phyloP scores from a whole-genome alignment of 2,329 filamentous ascomycete species.

The Cercospora nicotianae region DNA sequence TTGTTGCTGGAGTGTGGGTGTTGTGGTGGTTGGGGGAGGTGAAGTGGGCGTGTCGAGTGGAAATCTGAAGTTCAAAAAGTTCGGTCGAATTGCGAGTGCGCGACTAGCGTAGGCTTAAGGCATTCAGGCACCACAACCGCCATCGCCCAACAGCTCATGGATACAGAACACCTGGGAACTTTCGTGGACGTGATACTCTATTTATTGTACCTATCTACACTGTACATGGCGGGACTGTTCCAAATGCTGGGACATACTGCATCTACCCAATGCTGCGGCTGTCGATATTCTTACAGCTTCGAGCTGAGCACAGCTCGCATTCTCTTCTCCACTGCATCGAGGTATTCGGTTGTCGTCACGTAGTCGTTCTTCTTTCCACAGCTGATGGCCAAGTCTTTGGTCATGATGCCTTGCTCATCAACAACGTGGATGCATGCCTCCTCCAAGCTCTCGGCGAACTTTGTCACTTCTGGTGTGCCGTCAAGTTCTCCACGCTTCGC shows the following conservation, averaged over 20 bases:
- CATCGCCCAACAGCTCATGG: background rate
- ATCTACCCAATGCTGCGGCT: background rate
- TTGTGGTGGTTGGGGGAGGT: background rate
- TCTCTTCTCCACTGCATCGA: constrained; percentile 86
- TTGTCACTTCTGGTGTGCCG: constrained; percentile 83
- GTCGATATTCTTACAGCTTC: constrained; percentile 59
- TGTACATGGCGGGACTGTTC: constrained; percentile 2
- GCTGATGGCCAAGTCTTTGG: constrained; percentile 95
- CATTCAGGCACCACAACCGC: background rate
- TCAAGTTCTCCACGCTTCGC: constrained; percentile 92
- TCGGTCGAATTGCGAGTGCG: constrained; percentile 11
- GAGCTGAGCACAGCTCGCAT: constrained; percentile 77
- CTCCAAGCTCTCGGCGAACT: constrained; percentile 90
- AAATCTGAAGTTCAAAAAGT: background rate
- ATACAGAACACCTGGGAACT: background rate
- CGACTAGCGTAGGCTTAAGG: constrained; percentile 7
- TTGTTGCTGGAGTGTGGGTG: constrained; percentile 23
- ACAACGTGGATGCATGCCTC: constrained; percentile 92
- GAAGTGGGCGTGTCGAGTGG: background rate
- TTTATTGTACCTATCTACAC: constrained; percentile 2
- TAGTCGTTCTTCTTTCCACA: constrained; percentile 88
- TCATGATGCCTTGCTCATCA: constrained; percentile 94
- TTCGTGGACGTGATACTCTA: background rate
- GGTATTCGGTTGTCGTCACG: constrained; percentile 88
- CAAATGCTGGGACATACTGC: background rate